Conservation (phyloP, 768 basidiomycete species). For the Phlegmacium glaucopus region DNA sequence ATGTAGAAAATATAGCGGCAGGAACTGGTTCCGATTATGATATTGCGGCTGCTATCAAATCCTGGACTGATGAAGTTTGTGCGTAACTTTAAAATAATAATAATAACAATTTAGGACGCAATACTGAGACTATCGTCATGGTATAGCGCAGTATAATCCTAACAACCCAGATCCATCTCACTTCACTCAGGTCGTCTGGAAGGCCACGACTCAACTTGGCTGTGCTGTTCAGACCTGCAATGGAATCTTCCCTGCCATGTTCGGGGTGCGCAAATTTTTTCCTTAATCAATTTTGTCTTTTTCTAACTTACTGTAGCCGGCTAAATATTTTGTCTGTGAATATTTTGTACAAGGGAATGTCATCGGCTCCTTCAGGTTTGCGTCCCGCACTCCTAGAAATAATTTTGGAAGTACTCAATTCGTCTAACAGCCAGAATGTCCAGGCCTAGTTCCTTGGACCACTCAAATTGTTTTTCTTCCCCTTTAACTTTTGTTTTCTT, state of each 20-base stretch:
- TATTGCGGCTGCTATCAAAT: constrained; percentile 47
- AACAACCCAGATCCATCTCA: constrained; percentile 58
- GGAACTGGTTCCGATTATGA: constrained; percentile 55
- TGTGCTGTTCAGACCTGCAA: constrained; percentile 56
- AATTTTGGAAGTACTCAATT: background rate
- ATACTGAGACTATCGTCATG: background rate
- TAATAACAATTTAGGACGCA: background rate
- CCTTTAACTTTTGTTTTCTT: background rate
- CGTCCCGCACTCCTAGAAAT: constrained; percentile 10
- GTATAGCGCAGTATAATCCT: constrained; percentile 56
- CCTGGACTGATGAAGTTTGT: constrained; percentile 71
- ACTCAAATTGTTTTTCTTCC: background rate
- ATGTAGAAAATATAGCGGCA: constrained; percentile 68
- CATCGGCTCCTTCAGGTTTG: constrained; percentile 57
- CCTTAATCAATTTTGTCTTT: background rate
- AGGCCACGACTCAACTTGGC: constrained; percentile 57
- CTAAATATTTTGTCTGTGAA: constrained; percentile 67
- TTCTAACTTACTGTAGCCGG: constrained; percentile 32
- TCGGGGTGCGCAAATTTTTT: constrained; percentile 48
- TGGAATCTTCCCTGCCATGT: constrained; percentile 54
- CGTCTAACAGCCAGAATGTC: constrained; percentile 38
- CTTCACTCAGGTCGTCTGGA: constrained; percentile 80
- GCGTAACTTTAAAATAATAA: constrained; percentile 33
- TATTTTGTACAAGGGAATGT: constrained; percentile 65
- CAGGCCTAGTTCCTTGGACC: constrained; percentile 28